A percentile compares a stretch with the other conserved stretches of the same genome.
These are phyloP conservation scores for Globisporangium emineosum DNA, from an alignment of 352 stramenopile species.

Conservation along the genomic window DNA sequence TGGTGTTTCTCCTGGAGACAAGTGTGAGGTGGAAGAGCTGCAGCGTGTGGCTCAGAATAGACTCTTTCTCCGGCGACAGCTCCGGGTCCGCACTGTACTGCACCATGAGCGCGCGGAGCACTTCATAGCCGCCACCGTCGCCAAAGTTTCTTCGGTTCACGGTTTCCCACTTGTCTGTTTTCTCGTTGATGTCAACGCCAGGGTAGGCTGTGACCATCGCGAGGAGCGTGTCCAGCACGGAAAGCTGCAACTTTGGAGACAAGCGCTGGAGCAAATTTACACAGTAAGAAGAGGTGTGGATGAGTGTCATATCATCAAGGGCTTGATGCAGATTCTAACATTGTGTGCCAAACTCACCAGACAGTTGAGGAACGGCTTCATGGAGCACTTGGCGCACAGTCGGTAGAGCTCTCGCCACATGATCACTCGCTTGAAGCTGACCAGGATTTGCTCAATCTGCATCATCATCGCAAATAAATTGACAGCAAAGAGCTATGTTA, in stretches of 20 bases:
- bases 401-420: conserved; percentile 79
- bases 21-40: conserved; percentile 69
- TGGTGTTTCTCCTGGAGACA: conserved; percentile 45
- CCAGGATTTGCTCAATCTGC: conserved; percentile 63
- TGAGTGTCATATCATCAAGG: not conserved
- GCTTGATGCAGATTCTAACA: not conserved
- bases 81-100: conserved; percentile 39
- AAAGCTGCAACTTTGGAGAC: conserved; percentile 47
- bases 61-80: conserved; percentile 23
- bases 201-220: conserved; percentile 57
- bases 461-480: not conserved
- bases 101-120: conserved; percentile 63
- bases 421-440: conserved; percentile 72
- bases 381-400: conserved; percentile 74
- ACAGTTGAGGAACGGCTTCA: conserved; percentile 80
- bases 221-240: conserved; percentile 62
- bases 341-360: conserved; percentile 27
- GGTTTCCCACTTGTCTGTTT: conserved; percentile 66
- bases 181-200: conserved; percentile 47
- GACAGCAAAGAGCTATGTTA: conserved; percentile 5
- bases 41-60: conserved; percentile 47
- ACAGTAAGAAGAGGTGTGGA: not conserved
- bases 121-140: conserved; percentile 65
- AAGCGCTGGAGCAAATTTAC: conserved; percentile 41
- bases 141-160: conserved; percentile 78